These are phyloP conservation scores for Porcisia deanei DNA, from an alignment of 208 protist genomes.

Conservation along the genomic window DNA sequence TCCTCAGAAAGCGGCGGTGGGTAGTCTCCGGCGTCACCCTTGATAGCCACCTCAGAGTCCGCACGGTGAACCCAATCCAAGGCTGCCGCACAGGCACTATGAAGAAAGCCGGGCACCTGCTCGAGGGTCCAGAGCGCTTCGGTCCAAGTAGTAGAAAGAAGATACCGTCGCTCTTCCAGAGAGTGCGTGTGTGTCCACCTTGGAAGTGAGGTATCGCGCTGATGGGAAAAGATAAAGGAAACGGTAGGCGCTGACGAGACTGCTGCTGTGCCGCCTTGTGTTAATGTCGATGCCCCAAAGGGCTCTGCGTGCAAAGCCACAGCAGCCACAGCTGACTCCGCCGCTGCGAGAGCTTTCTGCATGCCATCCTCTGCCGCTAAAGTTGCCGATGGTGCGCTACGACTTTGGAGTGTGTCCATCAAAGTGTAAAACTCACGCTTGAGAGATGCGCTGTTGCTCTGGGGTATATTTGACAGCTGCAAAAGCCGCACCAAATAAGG, in stretches of 20 bases:
- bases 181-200: conserved; percentile 32
- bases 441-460: conserved; percentile 31
- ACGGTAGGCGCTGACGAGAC: background rate
- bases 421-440: conserved; percentile 53
- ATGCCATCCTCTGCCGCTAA: background rate
- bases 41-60: background rate
- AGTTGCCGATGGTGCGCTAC: background rate
- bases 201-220: conserved; percentile 30
- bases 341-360: background rate
- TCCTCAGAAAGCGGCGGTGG: conserved; percentile 4
- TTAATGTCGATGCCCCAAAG: background rate
- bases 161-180: conserved; percentile 32
- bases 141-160: conserved; percentile 48
- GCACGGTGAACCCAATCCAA: conserved; percentile 1
- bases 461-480: conserved; percentile 39
- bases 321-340: background rate
- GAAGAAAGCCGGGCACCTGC: conserved; percentile 26
- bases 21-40: background rate
- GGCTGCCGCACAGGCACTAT: background rate
- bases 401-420: conserved; percentile 30
- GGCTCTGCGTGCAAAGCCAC: background rate
- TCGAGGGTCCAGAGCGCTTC: conserved; percentile 61
- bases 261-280: background rate
- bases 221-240: conserved; percentile 36
- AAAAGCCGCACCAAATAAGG: conserved; percentile 50